phyloP scores from a whole-genome alignment of 2,329 filamentous ascomycete genomes.

The Sporothrix humicola region DNA sequence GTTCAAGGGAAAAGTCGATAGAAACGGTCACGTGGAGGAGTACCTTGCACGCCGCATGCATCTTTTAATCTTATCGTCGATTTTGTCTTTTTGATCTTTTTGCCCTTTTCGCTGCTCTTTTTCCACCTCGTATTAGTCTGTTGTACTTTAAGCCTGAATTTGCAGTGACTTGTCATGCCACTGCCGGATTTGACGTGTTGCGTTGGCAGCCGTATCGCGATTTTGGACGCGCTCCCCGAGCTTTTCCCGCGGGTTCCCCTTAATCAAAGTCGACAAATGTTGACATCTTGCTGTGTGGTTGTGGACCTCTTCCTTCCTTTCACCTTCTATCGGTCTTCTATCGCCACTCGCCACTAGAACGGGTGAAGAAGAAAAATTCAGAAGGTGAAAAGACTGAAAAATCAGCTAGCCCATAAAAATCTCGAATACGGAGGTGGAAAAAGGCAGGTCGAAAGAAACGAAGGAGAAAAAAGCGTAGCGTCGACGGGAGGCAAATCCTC shows the following conservation, averaged over 20 bases:
- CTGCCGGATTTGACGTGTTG: not conserved
- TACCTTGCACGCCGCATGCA: not conserved
- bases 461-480: slow-evolving; percentile 17
- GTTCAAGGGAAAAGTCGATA: too few relatives aligned
- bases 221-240: not conserved
- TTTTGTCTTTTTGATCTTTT: not conserved
- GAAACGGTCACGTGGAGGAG: slow-evolving; percentile 1
- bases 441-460: slow-evolving; percentile 2
- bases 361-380: not conserved
- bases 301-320: not conserved
- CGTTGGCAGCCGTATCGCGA: not conserved
- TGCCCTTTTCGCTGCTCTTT: not conserved
- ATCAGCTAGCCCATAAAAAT: not conserved
- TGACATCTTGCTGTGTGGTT: not conserved
- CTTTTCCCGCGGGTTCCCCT: not conserved
- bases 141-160: not conserved
- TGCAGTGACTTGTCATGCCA: not conserved
- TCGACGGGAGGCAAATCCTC: slow-evolving; percentile 24
- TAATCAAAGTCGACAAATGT: not conserved
- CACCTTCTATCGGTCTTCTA: slow-evolving; percentile 31
- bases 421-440: slow-evolving; percentile 26
- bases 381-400: not conserved
- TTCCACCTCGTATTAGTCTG: slow-evolving; percentile 17
- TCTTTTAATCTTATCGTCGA: not conserved
- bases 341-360: slow-evolving; percentile 29